Percentiles rank a stretch among this genome's conserved stretches.
phyloP scores from a whole-genome alignment of 768 basidiomycete species.

The Tulasnella calospora region DNA sequence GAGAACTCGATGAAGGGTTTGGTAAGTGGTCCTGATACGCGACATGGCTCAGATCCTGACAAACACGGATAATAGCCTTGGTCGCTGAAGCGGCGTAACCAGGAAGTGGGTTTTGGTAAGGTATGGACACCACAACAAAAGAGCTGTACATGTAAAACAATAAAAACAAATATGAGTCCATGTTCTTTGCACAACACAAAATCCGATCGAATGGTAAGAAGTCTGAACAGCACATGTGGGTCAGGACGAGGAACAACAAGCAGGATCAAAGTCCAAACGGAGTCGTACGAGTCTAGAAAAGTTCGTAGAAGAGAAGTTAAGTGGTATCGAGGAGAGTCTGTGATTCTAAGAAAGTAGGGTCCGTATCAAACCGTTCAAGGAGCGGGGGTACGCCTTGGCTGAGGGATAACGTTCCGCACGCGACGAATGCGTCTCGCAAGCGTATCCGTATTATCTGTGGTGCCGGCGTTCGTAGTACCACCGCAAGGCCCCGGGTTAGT shows the following conservation, averaged over 20 bases:
- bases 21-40: neutral
- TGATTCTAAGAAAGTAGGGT: neutral
- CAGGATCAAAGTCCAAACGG: neutral
- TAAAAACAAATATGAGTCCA: neutral
- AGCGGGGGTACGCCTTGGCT: slow-evolving; percentile 7
- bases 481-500: slow-evolving; percentile 51
- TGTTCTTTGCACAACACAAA: neutral
- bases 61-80: neutral
- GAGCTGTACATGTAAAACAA: neutral
- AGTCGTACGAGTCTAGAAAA: neutral
- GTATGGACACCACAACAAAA: neutral
- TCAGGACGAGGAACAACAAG: neutral
- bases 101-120: neutral
- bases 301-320: neutral
- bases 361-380: neutral
- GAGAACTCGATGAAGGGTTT: neutral
- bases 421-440: neutral
- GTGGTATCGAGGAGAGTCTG: neutral
- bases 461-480: neutral
- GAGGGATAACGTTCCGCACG: neutral
- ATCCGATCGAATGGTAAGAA: neutral
- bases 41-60: neutral
- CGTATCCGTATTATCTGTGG: neutral
- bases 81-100: neutral
- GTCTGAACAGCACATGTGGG: neutral